These are phyloP conservation scores for Flaveria robusta DNA, from an alignment of 129 eudicot genomes.

Conservation along the genomic window DNA sequence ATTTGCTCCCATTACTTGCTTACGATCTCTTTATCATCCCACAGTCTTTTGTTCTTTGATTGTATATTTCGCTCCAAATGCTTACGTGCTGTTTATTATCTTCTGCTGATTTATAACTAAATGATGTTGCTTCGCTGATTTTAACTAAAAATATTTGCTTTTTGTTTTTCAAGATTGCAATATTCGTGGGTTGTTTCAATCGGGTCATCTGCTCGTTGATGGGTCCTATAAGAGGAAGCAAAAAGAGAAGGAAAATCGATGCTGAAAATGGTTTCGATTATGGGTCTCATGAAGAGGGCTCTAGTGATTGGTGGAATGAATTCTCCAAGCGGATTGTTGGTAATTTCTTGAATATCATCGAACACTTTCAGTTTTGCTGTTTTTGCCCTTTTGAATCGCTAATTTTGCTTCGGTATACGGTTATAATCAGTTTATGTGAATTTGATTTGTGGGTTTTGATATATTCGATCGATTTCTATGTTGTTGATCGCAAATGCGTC, in stretches of 20 bases:
- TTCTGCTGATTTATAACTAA: no score
- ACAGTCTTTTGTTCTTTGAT: no score
- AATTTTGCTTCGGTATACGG: constrained; percentile 22
- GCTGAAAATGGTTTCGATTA: constrained; percentile 34
- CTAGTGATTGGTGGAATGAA: constrained; percentile 71
- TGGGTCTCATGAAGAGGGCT: constrained; percentile 40
- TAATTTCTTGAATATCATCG: constrained; percentile 19
- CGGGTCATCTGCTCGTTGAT: constrained; percentile 39
- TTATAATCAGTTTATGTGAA: constrained; percentile 28
- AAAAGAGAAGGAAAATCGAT: constrained; percentile 61
- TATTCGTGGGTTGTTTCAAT: constrained; percentile 50
- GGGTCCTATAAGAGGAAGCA: constrained; percentile 72
- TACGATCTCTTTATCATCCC: constrained; percentile 33
- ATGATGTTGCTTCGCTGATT: constrained; percentile 29
- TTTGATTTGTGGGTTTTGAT: constrained; percentile 31
- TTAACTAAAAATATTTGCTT: constrained; percentile 28
- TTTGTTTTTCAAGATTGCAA: constrained; percentile 35
- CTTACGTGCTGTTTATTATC: no score
- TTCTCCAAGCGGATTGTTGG: constrained; percentile 65
- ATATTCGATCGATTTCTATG: constrained; percentile 23
- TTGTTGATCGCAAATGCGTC: constrained; percentile 40
- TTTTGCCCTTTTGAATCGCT: constrained; percentile 31
- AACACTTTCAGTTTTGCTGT: constrained; percentile 13
- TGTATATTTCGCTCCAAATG: no score
- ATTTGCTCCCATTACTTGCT: constrained; percentile 30